Percentiles rank a stretch among this genome's conserved stretches.
Conservation (phyloP, 2,329 filamentous ascomycete species). For the Tolypocladium nubicola region DNA sequence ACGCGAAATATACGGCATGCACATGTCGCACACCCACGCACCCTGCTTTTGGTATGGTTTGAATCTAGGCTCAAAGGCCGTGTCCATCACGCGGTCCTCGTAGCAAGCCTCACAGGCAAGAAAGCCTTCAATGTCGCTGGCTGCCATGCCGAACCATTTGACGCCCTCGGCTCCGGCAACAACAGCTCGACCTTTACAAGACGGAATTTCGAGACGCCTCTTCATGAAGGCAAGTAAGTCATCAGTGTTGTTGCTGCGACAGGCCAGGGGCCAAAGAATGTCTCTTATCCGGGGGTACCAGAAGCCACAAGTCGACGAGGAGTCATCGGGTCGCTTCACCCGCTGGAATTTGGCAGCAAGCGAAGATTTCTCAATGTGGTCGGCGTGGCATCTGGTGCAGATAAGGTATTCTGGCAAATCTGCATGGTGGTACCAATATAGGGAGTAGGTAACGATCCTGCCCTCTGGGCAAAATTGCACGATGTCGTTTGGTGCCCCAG, state of each 20-base stretch:
- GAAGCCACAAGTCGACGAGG: constrained; percentile 18
- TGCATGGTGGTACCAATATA: constrained; percentile 20
- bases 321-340: constrained; percentile 13
- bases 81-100: constrained; percentile 18
- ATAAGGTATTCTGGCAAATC: constrained; percentile 20
- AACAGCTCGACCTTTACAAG: constrained; percentile 17
- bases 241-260: constrained; percentile 13
- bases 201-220: constrained; percentile 11
- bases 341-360: constrained; percentile 19
- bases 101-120: constrained; percentile 28
- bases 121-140: constrained; percentile 19
- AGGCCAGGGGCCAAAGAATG: constrained; percentile 20
- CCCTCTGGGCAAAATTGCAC: constrained; percentile 17
- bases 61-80: constrained; percentile 19
- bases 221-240: constrained; percentile 16
- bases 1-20: constrained; percentile 13
- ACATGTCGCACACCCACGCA: constrained; percentile 22
- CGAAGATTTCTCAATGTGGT: constrained; percentile 20
- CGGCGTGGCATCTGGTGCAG: constrained; percentile 30
- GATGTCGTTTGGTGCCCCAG: constrained; percentile 11
- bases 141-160: constrained; percentile 20
- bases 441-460: constrained; percentile 15
- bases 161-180: constrained; percentile 12
- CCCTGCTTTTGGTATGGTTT: constrained; percentile 12
- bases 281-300: constrained; percentile 21